Conservation (phyloP, 1,284 basidiomycete species). For the Hemileia vastatrix region DNA sequence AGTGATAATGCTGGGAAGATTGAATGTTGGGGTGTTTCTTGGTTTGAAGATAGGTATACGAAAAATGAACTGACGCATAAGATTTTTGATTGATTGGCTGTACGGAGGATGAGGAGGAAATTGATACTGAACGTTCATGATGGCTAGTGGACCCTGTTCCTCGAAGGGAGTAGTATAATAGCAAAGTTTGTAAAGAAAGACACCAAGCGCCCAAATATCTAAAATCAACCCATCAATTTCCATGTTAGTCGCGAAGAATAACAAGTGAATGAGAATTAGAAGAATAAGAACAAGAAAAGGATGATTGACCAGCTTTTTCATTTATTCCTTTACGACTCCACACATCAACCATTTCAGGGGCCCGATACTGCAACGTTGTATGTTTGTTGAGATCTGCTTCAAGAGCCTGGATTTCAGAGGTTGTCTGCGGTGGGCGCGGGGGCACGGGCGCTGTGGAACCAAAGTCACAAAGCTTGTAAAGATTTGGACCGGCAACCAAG, state of each 20-base stretch:
- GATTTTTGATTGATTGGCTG: conserved; percentile 68
- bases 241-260: not conserved
- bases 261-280: not conserved
- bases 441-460: conserved; percentile 77
- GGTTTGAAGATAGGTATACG: not conserved
- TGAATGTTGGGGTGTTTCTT: not conserved
- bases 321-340: conserved; percentile 71
- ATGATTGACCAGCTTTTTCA: conserved; percentile 61
- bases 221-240: not conserved
- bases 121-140: conserved; percentile 90
- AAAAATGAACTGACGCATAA: conserved; percentile 68
- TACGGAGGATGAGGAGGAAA: conserved; percentile 89
- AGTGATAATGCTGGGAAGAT: not conserved
- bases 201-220: conserved; percentile 69
- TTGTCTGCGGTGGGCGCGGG: conserved; percentile 58
- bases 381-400: conserved; percentile 88
- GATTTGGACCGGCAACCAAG: conserved; percentile 60
- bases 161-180: conserved; percentile 99
- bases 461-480: conserved; percentile 96
- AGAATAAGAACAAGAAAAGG: not conserved
- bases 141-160: conserved; percentile 90
- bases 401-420: conserved; percentile 70
- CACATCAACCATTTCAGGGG: conserved; percentile 96
- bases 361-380: conserved; percentile 88
- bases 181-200: conserved; percentile 71